These are phyloP conservation scores for Mortierella sp. DNA, from an alignment of 371 early-diverging fungal genomes.

Conservation along the genomic window DNA sequence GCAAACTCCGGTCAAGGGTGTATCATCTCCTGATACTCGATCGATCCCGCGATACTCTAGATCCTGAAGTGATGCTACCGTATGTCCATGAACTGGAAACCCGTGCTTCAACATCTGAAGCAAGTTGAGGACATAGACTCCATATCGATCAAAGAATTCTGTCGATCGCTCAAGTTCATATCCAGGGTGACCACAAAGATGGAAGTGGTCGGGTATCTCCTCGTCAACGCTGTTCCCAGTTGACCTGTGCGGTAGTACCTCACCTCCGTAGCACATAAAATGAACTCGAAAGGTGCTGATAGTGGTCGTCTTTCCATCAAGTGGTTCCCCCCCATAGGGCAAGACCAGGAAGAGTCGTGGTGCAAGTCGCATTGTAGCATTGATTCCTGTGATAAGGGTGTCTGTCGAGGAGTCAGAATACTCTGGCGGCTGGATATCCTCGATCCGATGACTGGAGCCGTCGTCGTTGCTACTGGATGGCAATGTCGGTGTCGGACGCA, in stretches of 20 bases:
- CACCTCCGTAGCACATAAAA: constrained; percentile 20
- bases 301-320: not conserved
- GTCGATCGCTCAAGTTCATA: constrained; percentile 15
- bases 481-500: too few species aligned
- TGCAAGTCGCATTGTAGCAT: too few species aligned
- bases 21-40: not conserved
- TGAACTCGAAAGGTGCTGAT: constrained; percentile 9
- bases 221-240: not conserved
- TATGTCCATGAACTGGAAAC: not conserved
- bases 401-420: constrained; percentile 1
- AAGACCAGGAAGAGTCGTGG: constrained; percentile 16
- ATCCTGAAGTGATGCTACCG: not conserved
- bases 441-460: too few species aligned
- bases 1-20: not conserved
- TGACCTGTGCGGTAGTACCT: not conserved
- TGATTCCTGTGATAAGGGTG: not conserved
- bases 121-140: constrained; percentile 17
- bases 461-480: not conserved
- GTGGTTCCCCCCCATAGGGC: not conserved
- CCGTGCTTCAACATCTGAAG: constrained; percentile 16
- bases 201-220: constrained; percentile 1
- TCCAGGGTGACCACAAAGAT: constrained; percentile 16
- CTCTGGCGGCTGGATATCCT: not conserved
- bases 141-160: constrained; percentile 17
- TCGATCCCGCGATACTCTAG: not conserved